Evolutionary conservation across 2,329 filamentous ascomycete genomes (phyloP), one percentile per base, ranked within the genome.

Genomic region (Coniochaeta pulveracea): DNA sequence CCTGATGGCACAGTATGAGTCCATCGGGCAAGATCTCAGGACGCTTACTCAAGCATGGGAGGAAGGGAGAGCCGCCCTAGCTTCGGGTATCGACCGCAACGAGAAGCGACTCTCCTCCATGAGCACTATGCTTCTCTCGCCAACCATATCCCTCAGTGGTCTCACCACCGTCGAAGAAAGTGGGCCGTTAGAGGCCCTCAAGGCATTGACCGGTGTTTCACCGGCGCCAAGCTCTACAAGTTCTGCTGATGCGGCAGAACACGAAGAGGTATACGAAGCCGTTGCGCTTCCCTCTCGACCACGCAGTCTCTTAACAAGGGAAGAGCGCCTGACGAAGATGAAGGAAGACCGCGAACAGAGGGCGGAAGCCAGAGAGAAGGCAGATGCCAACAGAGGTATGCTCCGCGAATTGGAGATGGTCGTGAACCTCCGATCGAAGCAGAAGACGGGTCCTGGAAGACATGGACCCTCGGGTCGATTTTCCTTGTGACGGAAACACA

Each of bases 361-460:
- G 50, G 80, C 81, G 14, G 66, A 75, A 25, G 63, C 77, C 25
- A 74, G 77, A 35, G 83, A 88, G 45, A 80, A 81, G 49, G 64
- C 76, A 27, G 85, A 95, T 40, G 81, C 85, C 9, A 93, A 77
- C 41, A 83, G 78, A 26, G 85, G 81, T 45, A 94, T 98, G 85
- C 69, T 98, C 41, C 78, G 81, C 41, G 91, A 98, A 58, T 66
- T 98, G 37, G 85, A 95, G 61, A 89, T 84, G 43, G 75, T 98
- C 39, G 93, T 96, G 52, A 73, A 65, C 50, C 57, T 65, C 21
- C 55, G 64, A 17, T 64, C 64, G 6, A 51, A 47, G 36, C 42
- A 44, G 26, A 28, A 56, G 60, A 26, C 14, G 10, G 30, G 14
- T 22, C 33, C n/a, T 27, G n/a, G 26, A 34, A 4, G 18, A 31